Evolutionary conservation across 2,329 filamentous ascomycete species (phyloP).

Genomic region (Fusarium sp.): DNA sequence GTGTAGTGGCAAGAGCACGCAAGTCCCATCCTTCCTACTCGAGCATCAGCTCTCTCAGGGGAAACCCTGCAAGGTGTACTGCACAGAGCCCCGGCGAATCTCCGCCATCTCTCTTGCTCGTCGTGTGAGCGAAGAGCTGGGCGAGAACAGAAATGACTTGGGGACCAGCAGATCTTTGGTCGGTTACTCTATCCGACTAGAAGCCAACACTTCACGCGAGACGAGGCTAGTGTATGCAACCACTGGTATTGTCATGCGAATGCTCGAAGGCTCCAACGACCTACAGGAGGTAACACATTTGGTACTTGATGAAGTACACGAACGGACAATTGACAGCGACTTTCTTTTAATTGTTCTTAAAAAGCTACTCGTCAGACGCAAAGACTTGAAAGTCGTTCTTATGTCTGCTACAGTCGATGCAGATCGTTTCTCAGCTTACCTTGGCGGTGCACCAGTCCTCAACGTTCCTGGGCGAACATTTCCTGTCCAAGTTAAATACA

Average conservation of each 20-base stretch:
- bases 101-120: slow-evolving; percentile 94
- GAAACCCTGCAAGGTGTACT: slow-evolving; percentile 89
- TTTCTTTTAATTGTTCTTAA: slow-evolving; percentile 93
- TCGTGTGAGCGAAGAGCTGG: slow-evolving; percentile 93
- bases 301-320: slow-evolving; percentile 97
- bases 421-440: slow-evolving; percentile 87
- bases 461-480: slow-evolving; percentile 94
- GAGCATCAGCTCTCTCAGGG: slow-evolving; percentile 88
- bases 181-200: slow-evolving; percentile 92
- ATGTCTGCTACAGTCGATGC: slow-evolving; percentile 99
- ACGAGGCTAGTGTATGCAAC: slow-evolving; percentile 92
- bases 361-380: slow-evolving; percentile 79
- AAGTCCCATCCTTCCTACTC: slow-evolving; percentile 93
- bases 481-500: slow-evolving; percentile 85
- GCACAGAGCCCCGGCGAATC: slow-evolving; percentile 93
- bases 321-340: slow-evolving; percentile 95
- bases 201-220: slow-evolving; percentile 84
- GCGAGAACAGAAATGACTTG: slow-evolving; percentile 83
- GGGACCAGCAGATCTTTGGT: slow-evolving; percentile 87
- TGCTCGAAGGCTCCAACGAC: slow-evolving; percentile 90
- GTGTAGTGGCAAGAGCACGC: slow-evolving; percentile 87
- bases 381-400: slow-evolving; percentile 89
- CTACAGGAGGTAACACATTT: slow-evolving; percentile 91
- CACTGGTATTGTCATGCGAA: slow-evolving; percentile 93
- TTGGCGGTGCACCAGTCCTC: slow-evolving; percentile 85